Base-by-base conservation (phyloP, 2,329 filamentous ascomycete species). In the Colletotrichum melonis region DNA sequence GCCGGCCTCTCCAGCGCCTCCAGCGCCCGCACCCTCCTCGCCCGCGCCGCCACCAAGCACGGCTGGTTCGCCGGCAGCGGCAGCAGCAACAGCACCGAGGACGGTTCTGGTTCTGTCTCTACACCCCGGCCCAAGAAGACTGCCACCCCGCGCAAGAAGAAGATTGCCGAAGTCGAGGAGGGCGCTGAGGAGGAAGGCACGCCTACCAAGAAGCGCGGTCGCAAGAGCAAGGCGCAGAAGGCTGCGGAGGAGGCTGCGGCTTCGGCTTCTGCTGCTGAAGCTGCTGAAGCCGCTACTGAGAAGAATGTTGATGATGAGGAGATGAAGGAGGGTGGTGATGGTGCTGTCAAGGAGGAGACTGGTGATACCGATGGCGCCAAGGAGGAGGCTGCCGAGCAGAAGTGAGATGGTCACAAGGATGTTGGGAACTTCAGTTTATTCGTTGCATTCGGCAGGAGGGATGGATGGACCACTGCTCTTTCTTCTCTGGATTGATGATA, bases 111-210 rank as follows among this genome's bases (percentile, higher is more conserved):
- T 12, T 19, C 46, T 16, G 3, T 12, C 2, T 2, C 24, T 19
- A 69, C 69, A 8, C 42, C 65, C 7, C 58, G 65, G 8, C 57
- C 59, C 55, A 73, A 60, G 52, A 73, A 73, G 42, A 24, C 46
- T 4, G 42, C 66, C 32, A 63, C 2, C 26, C 57, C 67, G 12
- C 71, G 66, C 56, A 73, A 71, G 62, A 73, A 73, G 56, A 73
- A 71, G 62, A 28, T 65, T 4, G 32, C 56, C 5, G 59, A 62
- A 26, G 46, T 28, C 7, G 56, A 66, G 12, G 56, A 56, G 19
- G 67, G 28, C 4, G 67, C 28, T 1, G 68, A 59, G 19, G 52
- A 35, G 14, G 49, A 71, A 16, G 67, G 58, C 22, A 62, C 71
- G 12, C 71, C 71, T 1, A 38, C 49, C 26, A 73, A 57, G 56